Conservation (phyloP, 306 rosid species). For the Erythrophleum fordii region DNA sequence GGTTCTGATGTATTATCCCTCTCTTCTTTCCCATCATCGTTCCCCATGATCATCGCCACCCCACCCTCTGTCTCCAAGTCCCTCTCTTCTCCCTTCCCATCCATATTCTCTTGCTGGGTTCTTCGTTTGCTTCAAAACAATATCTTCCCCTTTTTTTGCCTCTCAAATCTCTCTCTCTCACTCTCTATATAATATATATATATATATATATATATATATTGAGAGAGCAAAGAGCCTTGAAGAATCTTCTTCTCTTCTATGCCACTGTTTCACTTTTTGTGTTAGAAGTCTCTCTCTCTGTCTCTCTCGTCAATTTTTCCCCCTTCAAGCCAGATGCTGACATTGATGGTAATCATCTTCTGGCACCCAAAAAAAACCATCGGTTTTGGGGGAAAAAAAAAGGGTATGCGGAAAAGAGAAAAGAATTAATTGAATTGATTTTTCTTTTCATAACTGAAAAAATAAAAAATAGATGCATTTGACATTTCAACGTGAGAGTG, state of each 20-base stretch:
- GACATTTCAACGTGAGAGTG: neutral
- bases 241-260: constrained; percentile 6
- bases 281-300: neutral
- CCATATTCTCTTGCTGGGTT: neutral
- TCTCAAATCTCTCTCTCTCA: neutral
- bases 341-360: neutral
- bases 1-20: neutral
- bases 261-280: neutral
- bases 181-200: neutral
- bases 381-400: no score
- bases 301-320: neutral
- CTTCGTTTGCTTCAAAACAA: neutral
- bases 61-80: constrained; percentile 17
- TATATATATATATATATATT: neutral
- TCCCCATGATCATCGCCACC: neutral
- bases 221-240: neutral
- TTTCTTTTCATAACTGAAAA: no score
- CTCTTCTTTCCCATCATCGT: constrained; percentile 4
- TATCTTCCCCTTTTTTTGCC: neutral
- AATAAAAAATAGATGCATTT: neutral
- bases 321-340: neutral
- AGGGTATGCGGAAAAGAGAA: no score
- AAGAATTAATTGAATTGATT: no score
- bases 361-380: no score
- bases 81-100: neutral